A percentile compares a stretch with the other conserved stretches of the same genome.
These are phyloP conservation scores for Cryptococcus jaspeensis DNA, from an alignment of 1,284 basidiomycete genomes.

Conservation along the genomic window DNA sequence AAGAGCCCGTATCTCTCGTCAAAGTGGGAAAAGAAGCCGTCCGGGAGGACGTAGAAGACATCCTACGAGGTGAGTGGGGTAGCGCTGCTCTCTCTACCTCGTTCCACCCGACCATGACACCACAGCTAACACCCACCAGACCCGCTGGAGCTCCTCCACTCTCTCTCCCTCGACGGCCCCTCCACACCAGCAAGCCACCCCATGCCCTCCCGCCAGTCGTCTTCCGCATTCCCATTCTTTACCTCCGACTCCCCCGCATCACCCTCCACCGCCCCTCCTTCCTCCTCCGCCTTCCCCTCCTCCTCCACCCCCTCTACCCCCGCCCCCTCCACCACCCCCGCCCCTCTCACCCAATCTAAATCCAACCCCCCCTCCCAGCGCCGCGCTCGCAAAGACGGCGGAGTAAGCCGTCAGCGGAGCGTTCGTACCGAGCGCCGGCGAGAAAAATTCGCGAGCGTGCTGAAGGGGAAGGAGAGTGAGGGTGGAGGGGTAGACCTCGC, in stretches of 20 bases:
- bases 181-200: conserved; percentile 16
- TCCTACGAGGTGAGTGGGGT: conserved; percentile 63
- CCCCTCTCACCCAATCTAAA: neutral
- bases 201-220: conserved; percentile 5
- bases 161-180: conserved; percentile 27
- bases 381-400: conserved; percentile 23
- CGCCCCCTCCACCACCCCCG: too few species aligned
- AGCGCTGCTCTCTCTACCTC: conserved; percentile 3
- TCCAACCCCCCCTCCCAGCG: conserved; percentile 10
- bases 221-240: conserved; percentile 38
- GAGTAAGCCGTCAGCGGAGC: conserved; percentile 65
- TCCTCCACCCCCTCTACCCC: conserved; percentile 8
- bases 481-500: conserved; percentile 53
- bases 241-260: conserved; percentile 19
- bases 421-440: conserved; percentile 47
- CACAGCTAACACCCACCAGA: conserved; percentile 58
- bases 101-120: too few species aligned
- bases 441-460: conserved; percentile 45
- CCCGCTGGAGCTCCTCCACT: conserved; percentile 55
- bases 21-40: conserved; percentile 56
- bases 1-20: conserved; percentile 18
- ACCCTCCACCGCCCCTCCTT: conserved; percentile 33
- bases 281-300: neutral
- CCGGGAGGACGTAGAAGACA: conserved; percentile 66
- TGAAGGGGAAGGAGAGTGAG: conserved; percentile 33